phyloP scores from a whole-genome alignment of 1,284 basidiomycete species.

The Tylopilus sp. region DNA sequence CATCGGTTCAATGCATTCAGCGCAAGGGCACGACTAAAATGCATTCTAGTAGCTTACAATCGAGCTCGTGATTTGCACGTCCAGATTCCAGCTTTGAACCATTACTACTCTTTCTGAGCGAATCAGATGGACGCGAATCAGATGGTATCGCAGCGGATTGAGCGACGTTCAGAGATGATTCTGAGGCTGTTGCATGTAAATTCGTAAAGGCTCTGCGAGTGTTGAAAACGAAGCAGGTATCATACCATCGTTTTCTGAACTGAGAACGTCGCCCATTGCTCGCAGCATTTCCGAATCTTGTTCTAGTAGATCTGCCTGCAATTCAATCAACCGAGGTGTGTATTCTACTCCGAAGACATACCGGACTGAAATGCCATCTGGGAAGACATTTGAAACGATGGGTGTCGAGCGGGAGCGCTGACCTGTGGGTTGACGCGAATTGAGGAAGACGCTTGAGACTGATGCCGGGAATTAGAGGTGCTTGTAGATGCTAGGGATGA shows the following conservation, averaged over 20 bases:
- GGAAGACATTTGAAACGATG: constrained; percentile 57
- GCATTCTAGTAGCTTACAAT: constrained; percentile 15
- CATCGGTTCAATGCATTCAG: constrained; percentile 6
- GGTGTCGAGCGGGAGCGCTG: constrained; percentile 52
- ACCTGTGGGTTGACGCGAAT: constrained; percentile 16
- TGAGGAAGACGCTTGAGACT: constrained; percentile 7
- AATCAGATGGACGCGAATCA: constrained; percentile 14
- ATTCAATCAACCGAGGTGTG: constrained; percentile 14
- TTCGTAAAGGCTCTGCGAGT: not conserved
- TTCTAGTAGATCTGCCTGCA: constrained; percentile 57
- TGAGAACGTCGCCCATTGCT: constrained; percentile 55
- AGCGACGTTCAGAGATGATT: constrained; percentile 3
- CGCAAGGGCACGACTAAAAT: not conserved
- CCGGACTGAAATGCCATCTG: constrained; percentile 55
- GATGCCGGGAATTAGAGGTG: constrained; percentile 8
- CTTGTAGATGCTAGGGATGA: constrained; percentile 16
- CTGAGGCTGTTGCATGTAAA: constrained; percentile 14
- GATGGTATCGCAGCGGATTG: constrained; percentile 10
- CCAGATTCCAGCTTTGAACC: constrained; percentile 6
- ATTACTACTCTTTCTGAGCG: constrained; percentile 7
- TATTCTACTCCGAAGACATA: constrained; percentile 34
- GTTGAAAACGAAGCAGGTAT: not conserved
- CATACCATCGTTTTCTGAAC: constrained; percentile 35
- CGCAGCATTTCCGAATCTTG: constrained; percentile 72
- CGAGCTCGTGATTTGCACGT: constrained; percentile 15